A percentile compares a stretch with the other conserved stretches of the same genome.
These are phyloP conservation scores for Emiliania huxleyi DNA, from an alignment of 78 protist species.

Conservation along the genomic window DNA sequence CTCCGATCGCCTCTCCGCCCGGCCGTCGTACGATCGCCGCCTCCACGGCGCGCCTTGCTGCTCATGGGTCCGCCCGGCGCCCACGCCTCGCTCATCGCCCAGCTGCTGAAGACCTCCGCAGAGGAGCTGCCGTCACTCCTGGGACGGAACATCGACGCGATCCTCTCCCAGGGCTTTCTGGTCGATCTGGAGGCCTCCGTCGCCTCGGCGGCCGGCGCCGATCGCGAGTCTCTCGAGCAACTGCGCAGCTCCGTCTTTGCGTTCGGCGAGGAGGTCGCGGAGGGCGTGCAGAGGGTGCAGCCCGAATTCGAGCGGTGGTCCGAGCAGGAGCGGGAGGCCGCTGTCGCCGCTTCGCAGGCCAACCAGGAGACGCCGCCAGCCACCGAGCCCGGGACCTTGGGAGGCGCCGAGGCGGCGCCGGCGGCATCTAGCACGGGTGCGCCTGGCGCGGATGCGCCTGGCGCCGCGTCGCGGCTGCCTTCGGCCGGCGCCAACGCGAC, in stretches of 20 bases:
- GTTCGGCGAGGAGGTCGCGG: not conserved
- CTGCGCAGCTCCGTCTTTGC: not conserved
- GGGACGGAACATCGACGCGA: not conserved
- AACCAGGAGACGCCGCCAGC: not conserved
- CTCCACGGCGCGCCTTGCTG: too few species aligned
- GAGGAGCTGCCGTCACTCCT: too few species aligned
- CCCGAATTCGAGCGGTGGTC: not conserved
- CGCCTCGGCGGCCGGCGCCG: not conserved
- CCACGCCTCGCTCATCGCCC: too few species aligned
- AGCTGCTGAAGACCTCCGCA: too few species aligned
- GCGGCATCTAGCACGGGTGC: too few species aligned
- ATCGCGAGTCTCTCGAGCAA: not conserved
- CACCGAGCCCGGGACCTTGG: not conserved
- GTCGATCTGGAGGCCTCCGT: not conserved
- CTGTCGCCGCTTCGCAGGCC: not conserved
- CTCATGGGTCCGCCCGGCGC: too few species aligned
- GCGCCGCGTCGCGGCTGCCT: not conserved
- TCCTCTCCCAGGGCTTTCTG: not conserved
- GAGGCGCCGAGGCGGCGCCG: not conserved
- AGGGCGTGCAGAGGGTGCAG: not conserved
- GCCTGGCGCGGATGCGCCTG: too few species aligned
- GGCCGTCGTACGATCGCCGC: too few species aligned
- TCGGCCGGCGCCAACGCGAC: not conserved
- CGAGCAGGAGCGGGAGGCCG: not conserved
- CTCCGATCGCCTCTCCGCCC: too few species aligned